phyloP scores from a whole-genome alignment of 768 basidiomycete genomes.

The Daedaleopsis nitida region DNA sequence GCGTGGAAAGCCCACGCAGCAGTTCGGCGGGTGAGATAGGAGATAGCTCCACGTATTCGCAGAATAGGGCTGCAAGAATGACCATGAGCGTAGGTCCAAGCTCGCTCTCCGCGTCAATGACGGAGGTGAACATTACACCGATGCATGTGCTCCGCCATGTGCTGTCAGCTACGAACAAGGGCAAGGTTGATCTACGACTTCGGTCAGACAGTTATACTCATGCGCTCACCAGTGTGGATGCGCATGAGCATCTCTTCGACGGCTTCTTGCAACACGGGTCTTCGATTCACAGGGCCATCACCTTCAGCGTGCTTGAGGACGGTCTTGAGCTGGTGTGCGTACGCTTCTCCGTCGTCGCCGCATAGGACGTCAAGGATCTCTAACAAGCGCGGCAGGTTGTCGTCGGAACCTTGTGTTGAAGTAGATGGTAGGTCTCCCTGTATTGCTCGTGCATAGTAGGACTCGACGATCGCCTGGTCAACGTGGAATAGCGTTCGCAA shows the following conservation, averaged over 20 bases:
- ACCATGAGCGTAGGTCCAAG: slow-evolving; percentile 61
- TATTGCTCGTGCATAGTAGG: slow-evolving; percentile 51
- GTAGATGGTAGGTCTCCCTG: slow-evolving; percentile 38
- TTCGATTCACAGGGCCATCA: slow-evolving; percentile 29
- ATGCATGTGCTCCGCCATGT: slow-evolving; percentile 40
- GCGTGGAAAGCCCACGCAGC: slow-evolving; percentile 46
- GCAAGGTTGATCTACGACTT: slow-evolving; percentile 7
- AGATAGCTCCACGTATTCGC: slow-evolving; percentile 56
- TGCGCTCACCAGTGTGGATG: slow-evolving; percentile 48
- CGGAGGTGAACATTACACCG: slow-evolving; percentile 38
- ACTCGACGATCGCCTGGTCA: slow-evolving; percentile 58
- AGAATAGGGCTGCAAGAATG: slow-evolving; percentile 67
- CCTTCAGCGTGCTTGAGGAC: slow-evolving; percentile 42
- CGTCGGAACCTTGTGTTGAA: slow-evolving; percentile 40
- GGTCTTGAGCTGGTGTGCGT: slow-evolving; percentile 53
- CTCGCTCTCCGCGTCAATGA: slow-evolving; percentile 39
- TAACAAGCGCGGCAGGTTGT: slow-evolving; percentile 49
- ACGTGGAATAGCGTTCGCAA: slow-evolving; percentile 57
- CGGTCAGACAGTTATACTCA: not conserved
- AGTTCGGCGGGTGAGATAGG: slow-evolving; percentile 52
- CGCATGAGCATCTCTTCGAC: slow-evolving; percentile 58
- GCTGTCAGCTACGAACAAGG: slow-evolving; percentile 37
- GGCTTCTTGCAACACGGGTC: slow-evolving; percentile 52
- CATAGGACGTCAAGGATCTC: slow-evolving; percentile 54
- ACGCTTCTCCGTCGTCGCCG: slow-evolving; percentile 55